Evolutionary conservation across 1,284 basidiomycete genomes (phyloP).

Genomic region (Pseudomicrostroma phylloplanum): DNA sequence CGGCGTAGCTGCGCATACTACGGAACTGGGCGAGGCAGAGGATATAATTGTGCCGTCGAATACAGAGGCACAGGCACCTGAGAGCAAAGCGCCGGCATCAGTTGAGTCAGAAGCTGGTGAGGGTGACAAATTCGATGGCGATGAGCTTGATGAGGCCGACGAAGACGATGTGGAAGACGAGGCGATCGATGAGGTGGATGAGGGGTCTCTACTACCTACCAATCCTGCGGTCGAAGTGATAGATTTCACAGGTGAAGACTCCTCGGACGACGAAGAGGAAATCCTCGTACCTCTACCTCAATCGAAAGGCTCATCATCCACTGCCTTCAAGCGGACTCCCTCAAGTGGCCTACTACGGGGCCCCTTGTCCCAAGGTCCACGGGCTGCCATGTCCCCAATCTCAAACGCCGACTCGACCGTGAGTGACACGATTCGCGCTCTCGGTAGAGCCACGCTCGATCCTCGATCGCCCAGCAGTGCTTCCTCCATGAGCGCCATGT

Average conservation of each 20-base stretch:
- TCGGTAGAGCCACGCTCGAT: background rate
- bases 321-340: background rate
- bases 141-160: conserved; percentile 6
- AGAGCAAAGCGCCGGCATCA: background rate
- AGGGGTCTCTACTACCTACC: background rate
- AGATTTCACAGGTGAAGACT: conserved; percentile 1
- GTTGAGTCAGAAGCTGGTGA: background rate
- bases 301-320: background rate
- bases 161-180: background rate
- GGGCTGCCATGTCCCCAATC: background rate
- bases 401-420: background rate
- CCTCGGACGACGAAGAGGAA: conserved; percentile 3
- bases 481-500: background rate
- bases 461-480: background rate
- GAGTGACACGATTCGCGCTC: background rate
- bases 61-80: background rate
- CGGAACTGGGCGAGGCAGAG: background rate
- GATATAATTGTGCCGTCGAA: background rate
- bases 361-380: background rate
- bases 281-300: background rate
- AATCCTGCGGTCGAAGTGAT: background rate
- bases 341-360: background rate
- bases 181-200: too few species aligned
- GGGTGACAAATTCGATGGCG: background rate
- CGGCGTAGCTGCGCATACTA: background rate